phyloP scores from a whole-genome alignment of 2,329 filamentous ascomycete genomes.

The Alternaria solani region DNA sequence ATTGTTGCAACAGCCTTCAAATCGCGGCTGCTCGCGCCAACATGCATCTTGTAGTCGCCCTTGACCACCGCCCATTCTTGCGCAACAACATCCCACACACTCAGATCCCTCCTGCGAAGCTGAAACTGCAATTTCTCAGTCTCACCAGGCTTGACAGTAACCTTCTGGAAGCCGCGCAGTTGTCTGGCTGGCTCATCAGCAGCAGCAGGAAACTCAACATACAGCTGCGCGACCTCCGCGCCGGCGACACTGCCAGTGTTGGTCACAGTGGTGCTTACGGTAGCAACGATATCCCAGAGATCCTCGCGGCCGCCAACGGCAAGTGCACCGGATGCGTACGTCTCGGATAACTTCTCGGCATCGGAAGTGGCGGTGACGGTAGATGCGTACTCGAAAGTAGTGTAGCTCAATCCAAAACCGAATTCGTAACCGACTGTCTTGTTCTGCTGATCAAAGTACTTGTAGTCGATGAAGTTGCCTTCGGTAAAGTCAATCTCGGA shows the following conservation, averaged over 20 bases:
- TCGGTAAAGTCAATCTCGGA: not conserved
- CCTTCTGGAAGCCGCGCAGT: not conserved
- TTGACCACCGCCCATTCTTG: not conserved
- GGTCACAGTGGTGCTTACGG: not conserved
- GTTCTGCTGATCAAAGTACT: not conserved
- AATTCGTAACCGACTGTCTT: not conserved
- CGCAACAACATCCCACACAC: not conserved
- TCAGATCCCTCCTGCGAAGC: not conserved
- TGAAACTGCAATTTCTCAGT: not conserved
- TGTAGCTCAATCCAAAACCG: not conserved
- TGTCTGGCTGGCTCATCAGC: not conserved
- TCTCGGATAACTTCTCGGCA: not conserved
- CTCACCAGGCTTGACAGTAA: not conserved
- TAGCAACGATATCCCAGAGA: not conserved
- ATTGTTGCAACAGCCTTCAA: not conserved
- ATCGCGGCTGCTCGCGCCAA: not conserved
- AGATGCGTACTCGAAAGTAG: not conserved
- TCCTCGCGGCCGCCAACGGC: not conserved
- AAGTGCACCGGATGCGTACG: not conserved
- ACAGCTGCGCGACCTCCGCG: not conserved
- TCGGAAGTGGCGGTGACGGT: not conserved
- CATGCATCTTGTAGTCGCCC: not conserved
- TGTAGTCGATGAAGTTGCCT: conserved; percentile 2
- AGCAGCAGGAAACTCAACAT: not conserved
- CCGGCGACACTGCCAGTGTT: not conserved